These are phyloP conservation scores for Phytomonas francai DNA, from an alignment of 208 protist genomes.

Conservation along the genomic window DNA sequence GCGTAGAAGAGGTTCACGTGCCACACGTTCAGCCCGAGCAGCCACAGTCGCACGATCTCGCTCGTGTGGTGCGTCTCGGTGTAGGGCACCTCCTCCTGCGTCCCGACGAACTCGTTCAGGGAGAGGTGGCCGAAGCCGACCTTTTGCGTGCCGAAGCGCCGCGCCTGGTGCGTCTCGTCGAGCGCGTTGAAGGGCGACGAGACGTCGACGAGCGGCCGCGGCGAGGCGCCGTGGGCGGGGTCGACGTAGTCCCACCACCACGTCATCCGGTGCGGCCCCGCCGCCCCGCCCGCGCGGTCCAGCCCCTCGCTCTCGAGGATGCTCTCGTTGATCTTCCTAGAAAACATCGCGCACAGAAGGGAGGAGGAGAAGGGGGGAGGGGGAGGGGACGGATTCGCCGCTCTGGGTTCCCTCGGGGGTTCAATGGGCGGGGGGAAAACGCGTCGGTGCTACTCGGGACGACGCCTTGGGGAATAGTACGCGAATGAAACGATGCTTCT, in stretches of 20 bases:
- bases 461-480: no score
- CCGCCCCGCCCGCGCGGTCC: constrained; percentile 26
- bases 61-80: constrained; percentile 65
- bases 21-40: constrained; percentile 53
- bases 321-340: constrained; percentile 41
- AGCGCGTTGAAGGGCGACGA: constrained; percentile 68
- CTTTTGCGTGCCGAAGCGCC: constrained; percentile 60
- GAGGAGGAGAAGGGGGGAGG: neutral
- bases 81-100: constrained; percentile 76
- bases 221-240: constrained; percentile 23
- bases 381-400: neutral
- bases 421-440: no score
- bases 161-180: constrained; percentile 74
- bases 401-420: neutral
- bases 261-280: constrained; percentile 37
- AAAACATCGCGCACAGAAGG: constrained; percentile 41
- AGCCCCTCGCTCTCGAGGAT: constrained; percentile 49
- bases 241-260: constrained; percentile 56
- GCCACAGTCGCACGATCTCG: constrained; percentile 61
- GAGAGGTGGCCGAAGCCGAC: constrained; percentile 48
- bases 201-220: constrained; percentile 57
- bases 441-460: no score
- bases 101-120: constrained; percentile 61
- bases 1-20: constrained; percentile 51
- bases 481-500: neutral